A percentile compares a stretch with the other conserved stretches of the same genome.
phyloP scores from a whole-genome alignment of 2,329 filamentous ascomycete genomes.

The Ceratocystis destructans region DNA sequence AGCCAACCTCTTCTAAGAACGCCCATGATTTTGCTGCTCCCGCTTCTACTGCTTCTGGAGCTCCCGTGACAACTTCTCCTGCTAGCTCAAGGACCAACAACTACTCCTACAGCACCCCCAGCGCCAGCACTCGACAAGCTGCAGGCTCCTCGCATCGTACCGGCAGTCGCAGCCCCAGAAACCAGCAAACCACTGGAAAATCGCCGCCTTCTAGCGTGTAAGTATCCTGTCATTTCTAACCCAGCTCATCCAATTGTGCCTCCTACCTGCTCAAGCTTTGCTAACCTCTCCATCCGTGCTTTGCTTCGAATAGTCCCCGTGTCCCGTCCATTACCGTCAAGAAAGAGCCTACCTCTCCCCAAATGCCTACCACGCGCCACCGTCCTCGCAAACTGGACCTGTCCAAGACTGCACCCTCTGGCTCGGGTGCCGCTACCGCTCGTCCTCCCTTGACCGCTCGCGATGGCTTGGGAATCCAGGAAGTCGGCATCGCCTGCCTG shows the following conservation, averaged over 20 bases:
- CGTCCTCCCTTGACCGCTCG: constrained; percentile 63
- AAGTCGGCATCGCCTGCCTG: constrained; percentile 84
- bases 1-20: constrained; percentile 28
- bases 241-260: constrained; percentile 11
- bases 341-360: constrained; percentile 86
- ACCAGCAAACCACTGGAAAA: constrained; percentile 30
- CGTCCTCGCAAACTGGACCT: constrained; percentile 67
- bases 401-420: constrained; percentile 45
- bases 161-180: constrained; percentile 20
- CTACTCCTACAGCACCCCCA: constrained; percentile 23
- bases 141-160: constrained; percentile 6
- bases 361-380: constrained; percentile 58
- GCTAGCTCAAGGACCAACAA: constrained; percentile 38
- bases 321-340: constrained; percentile 81
- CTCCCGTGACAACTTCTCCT: constrained; percentile 31
- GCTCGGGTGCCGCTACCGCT: constrained; percentile 44
- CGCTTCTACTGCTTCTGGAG: constrained; percentile 19
- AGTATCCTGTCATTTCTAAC: constrained; percentile 26
- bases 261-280: not conserved
- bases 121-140: not conserved
- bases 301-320: constrained; percentile 39
- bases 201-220: constrained; percentile 48
- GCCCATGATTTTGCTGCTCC: constrained; percentile 24
- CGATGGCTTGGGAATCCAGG: constrained; percentile 70
- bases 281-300: constrained; percentile 21